Percentiles rank a stretch among this genome's conserved stretches.
Evolutionary conservation across 371 early-diverging fungal species (phyloP).

Genomic region (Batrachochytrium dendrobatidis): DNA sequence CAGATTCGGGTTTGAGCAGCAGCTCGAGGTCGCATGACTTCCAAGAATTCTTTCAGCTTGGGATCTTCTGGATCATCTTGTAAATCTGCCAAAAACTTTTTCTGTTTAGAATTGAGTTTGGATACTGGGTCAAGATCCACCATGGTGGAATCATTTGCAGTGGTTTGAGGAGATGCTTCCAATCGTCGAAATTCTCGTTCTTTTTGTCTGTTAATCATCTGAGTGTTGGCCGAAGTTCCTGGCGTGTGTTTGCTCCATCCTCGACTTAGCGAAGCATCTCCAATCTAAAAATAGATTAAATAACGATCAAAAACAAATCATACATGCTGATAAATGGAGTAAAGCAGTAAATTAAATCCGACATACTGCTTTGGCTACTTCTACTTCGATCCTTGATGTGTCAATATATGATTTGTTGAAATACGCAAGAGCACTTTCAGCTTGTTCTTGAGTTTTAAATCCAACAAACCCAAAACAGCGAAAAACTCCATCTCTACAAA

Average conservation of each 20-base stretch:
- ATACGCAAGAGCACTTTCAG: constrained; percentile 68
- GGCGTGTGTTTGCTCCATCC: constrained; percentile 83
- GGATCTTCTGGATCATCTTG: constrained; percentile 62
- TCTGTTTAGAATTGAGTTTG: constrained; percentile 17
- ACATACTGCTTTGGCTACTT: constrained; percentile 73
- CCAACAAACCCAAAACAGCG: constrained; percentile 91
- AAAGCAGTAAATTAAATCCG: neutral
- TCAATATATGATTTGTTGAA: constrained; percentile 89
- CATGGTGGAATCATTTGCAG: constrained; percentile 4
- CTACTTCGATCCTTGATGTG: constrained; percentile 78
- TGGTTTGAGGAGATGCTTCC: neutral
- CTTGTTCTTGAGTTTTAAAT: constrained; percentile 76
- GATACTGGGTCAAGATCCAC: neutral
- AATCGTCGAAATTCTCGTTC: constrained; percentile 10
- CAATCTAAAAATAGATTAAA: constrained; percentile 40
- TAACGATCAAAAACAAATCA: neutral
- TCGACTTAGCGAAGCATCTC: constrained; percentile 67
- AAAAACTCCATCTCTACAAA: constrained; percentile 61
- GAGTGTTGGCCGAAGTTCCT: constrained; percentile 62
- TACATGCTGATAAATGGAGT: neutral
- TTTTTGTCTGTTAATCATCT: constrained; percentile 21
- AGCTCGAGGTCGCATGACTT: constrained; percentile 79
- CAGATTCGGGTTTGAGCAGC: constrained; percentile 70
- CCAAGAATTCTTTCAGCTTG: constrained; percentile 79
- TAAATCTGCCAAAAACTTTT: constrained; percentile 44